These are phyloP conservation scores for Ogataea ramenticola DNA, from an alignment of 805 yeast genomes.

Conservation along the genomic window DNA sequence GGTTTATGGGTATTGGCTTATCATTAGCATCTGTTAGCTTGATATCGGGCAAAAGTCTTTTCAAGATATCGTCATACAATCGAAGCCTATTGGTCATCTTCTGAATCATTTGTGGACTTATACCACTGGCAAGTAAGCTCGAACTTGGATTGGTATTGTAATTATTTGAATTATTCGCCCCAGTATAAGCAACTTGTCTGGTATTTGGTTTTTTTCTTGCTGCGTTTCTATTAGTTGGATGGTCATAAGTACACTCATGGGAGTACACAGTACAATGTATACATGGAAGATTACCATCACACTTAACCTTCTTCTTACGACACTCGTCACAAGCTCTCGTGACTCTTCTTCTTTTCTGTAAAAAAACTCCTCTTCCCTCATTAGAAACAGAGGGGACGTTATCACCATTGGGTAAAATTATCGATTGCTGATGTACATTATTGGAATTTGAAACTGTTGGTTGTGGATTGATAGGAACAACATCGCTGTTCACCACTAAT, in stretches of 20 bases:
- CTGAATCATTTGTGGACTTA: slow-evolving; percentile 20
- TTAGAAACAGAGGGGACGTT: neutral
- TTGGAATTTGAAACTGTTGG: neutral
- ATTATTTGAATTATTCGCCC: neutral
- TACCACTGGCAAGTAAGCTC: neutral
- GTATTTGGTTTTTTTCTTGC: slow-evolving; percentile 27
- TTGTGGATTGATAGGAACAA: neutral
- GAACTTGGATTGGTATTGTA: neutral
- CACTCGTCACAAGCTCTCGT: slow-evolving; percentile 49
- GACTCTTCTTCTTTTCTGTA: slow-evolving; percentile 29
- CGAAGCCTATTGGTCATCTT: slow-evolving; percentile 24
- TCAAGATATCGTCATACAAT: slow-evolving; percentile 26
- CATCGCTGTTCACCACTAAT: neutral
- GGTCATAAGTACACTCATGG: slow-evolving; percentile 78
- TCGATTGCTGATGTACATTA: neutral
- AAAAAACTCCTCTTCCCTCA: slow-evolving; percentile 3
- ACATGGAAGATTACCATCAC: slow-evolving; percentile 46
- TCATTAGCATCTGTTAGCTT: slow-evolving; percentile 25
- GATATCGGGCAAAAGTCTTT: slow-evolving; percentile 23
- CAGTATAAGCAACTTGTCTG: neutral
- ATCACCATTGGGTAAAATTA: slow-evolving; percentile 3
- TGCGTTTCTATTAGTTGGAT: slow-evolving; percentile 49
- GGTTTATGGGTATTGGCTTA: slow-evolving; percentile 25
- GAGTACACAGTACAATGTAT: slow-evolving; percentile 74
- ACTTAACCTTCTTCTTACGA: slow-evolving; percentile 42